Evolutionary conservation across 176 grass and related monocot species (phyloP), one percentile per base, ranked within the genome.

Genomic region (Aegilops tauschii): DNA sequence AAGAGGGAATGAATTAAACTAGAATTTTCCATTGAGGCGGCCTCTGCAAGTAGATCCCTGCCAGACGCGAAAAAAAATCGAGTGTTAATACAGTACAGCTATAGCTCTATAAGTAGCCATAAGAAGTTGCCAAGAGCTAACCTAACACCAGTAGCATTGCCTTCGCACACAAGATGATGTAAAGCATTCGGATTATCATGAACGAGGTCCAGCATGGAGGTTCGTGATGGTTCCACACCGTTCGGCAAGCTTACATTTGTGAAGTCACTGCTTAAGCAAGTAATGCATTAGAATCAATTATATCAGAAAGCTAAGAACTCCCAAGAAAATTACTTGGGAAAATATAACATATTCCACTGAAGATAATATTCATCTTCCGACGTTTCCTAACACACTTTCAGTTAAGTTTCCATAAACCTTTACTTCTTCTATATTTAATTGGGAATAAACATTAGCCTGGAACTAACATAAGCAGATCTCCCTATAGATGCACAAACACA

Each of bases 161-260:
- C 97, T 94, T 96, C 92, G 30, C 75, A 91, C 87, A 99, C 90
- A 72, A 99, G 90, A 93, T 88, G 88, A 88, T 99, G 97, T 40
- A 99, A 89, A 68, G 89, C 88, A 88, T 91, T 94, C n/a, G 97
- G 97, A 83, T 89, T 96, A 66, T 92, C 92, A 61, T 91, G 90
- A 90, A 91, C 80, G 35, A 84, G 88, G 32, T 96, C 89, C 62
- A 93, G 35, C 76, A 99, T 88, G 37, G 97, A 96, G 64, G 78
- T 84, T 68, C 89, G 89, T 39, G 90, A 87, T 61, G 83, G 90
- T 68, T 96, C 90, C 47, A 80, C 83, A 5, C 86, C 89, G 70
- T 91, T 96, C 34, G 85, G 81, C 69, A 78, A 88, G 62, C 80
- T 85, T 89, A 78, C 89, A 88, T 88, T 95, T 64, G 85, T 67